These are phyloP conservation scores for Pseudotsuga menziesii DNA, from an alignment of 75 land plant genomes.

Conservation along the genomic window DNA sequence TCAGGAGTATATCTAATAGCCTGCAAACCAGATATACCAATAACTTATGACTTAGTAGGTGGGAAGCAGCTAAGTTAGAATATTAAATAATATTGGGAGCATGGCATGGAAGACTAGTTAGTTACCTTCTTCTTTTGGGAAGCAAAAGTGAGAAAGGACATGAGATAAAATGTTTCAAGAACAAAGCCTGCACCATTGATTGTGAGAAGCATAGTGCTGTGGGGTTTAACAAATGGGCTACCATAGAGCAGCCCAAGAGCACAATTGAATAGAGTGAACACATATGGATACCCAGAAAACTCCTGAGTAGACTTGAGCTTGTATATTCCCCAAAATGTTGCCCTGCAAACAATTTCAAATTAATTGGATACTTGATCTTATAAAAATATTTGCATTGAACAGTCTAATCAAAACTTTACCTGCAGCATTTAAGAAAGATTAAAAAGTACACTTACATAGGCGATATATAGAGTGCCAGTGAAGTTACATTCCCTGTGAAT, in stretches of 20 bases:
- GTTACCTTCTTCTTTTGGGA: constrained; percentile 17
- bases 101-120: no score
- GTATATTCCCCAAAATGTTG: constrained; percentile 48
- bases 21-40: no score
- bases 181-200: constrained; percentile 48
- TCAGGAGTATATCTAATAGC: no score
- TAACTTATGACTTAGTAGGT: no score
- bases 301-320: constrained; percentile 49
- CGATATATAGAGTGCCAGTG: constrained; percentile 49
- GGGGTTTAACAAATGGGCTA: constrained; percentile 37
- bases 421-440: not conserved
- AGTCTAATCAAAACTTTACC: no score
- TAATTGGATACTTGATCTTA: not conserved
- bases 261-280: constrained; percentile 59
- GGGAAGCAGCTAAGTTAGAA: no score
- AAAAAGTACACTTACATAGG: constrained; percentile 61
- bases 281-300: constrained; percentile 55
- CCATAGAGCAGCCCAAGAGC: constrained; percentile 59
- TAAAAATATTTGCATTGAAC: not conserved
- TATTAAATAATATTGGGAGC: no score
- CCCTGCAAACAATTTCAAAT: constrained; percentile 23
- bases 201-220: constrained; percentile 50
- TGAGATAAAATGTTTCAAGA: constrained; percentile 38
- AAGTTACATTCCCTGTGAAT: constrained; percentile 41
- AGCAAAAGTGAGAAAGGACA: constrained; percentile 30